Base-by-base conservation (phyloP, 2,329 filamentous ascomycete genomes). In the Aspergillus chevalieri region DNA sequence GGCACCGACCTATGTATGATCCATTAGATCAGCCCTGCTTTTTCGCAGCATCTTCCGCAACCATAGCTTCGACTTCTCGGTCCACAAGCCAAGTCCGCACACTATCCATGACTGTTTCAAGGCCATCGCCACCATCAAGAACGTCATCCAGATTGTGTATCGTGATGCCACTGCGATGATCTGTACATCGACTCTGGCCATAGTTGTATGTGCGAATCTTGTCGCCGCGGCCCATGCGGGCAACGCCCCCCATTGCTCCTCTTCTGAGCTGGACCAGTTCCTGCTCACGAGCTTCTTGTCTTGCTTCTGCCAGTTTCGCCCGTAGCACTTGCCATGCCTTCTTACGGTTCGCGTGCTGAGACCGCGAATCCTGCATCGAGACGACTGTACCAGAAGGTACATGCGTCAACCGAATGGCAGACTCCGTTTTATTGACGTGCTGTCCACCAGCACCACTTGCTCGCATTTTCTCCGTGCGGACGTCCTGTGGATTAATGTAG, bases 371-470 rank as follows among this genome's bases (percentile, higher is more conserved):
- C 69, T 98, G 93, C 79, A 97, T 95, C 10, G 85, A 85, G 12
- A 97, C 91, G 2, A 88, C 82, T 0, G 84, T 93, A 42, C 87
- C 87, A 1, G 90, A 95, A 2, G 93, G 93, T 6, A 86, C 71
- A 73, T 98, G 93, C 2, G 91, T 97, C 61, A 98, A 78, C 8
- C 93, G 85, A 53, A 98, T 88, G 3, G 93, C 93, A 26, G 89
- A 95, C 73, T 98, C 93, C 0, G 93, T 98, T 68, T 92, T 96
- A 74, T 98, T 98, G 65, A 98, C 93, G 71, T 98, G 93, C 74
- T 98, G 93, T 1, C 93, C 93, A 28, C 93, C 93, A 0, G 93
- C 92, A 52, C 93, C 93, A 43, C 89, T 78, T 0, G 93, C 90
- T 14, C 91, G 81, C 91, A 97, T 95, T 52, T 90, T 89, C 65